phyloP scores from a whole-genome alignment of 306 rosid species.

The Quercus alba region DNA sequence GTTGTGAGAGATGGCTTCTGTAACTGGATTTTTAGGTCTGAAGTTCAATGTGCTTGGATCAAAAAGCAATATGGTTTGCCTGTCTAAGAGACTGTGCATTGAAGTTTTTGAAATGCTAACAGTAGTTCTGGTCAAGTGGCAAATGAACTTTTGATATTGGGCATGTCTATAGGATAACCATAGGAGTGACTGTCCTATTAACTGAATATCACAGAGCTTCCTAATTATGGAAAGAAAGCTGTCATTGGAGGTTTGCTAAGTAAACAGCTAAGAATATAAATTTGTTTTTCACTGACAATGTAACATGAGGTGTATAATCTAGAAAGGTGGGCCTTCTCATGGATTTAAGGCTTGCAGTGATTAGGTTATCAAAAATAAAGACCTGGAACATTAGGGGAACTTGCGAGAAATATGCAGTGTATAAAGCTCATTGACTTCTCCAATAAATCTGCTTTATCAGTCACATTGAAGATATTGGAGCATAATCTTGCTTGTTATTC shows the following conservation, averaged over 20 bases:
- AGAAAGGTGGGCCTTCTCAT: background rate
- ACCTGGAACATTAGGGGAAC: background rate
- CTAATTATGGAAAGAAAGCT: background rate
- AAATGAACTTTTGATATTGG: background rate
- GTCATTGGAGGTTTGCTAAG: background rate
- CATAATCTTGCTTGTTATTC: background rate
- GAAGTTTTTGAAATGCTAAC: too few species aligned
- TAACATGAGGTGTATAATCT: background rate
- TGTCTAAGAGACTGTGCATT: too few species aligned
- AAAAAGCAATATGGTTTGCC: background rate
- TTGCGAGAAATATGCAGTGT: background rate
- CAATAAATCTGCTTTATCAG: background rate
- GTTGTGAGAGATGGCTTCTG: background rate
- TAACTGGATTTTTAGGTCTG: background rate
- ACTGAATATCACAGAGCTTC: background rate
- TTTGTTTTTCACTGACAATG: background rate
- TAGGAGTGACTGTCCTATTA: background rate
- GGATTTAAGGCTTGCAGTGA: background rate
- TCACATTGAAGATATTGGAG: background rate
- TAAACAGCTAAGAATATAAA: background rate
- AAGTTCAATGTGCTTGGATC: conserved; percentile 14
- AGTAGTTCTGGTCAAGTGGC: background rate
- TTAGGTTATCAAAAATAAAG: conserved; percentile 4
- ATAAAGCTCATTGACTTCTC: background rate
- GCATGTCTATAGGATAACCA: background rate